phyloP scores from a whole-genome alignment of 2,329 filamentous ascomycete genomes.

The Aspergillus calidoustus region DNA sequence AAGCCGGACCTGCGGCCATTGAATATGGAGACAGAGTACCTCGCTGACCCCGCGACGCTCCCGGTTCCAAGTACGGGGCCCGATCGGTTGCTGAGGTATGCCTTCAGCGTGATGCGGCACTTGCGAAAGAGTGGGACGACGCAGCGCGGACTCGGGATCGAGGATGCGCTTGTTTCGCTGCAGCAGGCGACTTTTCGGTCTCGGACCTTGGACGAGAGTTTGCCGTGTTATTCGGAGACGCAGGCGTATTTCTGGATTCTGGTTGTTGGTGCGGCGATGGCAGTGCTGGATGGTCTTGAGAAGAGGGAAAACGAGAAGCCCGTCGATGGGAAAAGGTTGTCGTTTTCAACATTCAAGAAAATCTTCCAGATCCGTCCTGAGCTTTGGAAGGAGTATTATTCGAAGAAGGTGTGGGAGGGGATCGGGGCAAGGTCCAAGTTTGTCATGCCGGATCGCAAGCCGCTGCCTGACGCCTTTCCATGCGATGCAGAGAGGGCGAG shows the following conservation, averaged over 20 bases:
- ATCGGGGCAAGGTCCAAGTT: neutral
- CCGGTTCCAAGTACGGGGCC: neutral
- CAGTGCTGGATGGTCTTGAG: too few species aligned
- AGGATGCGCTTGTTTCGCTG: neutral
- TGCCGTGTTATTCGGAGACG: slow-evolving; percentile 1
- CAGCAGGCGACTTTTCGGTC: neutral
- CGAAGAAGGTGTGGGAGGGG: slow-evolving; percentile 1
- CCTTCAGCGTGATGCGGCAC: neutral
- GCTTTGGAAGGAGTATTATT: neutral
- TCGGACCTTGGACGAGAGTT: neutral
- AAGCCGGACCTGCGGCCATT: neutral
- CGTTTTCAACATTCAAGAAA: neutral
- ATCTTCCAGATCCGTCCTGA: neutral
- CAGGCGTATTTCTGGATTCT: slow-evolving; percentile 8
- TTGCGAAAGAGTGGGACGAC: neutral
- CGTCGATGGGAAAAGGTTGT: neutral
- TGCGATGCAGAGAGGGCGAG: neutral
- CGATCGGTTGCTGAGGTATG: neutral
- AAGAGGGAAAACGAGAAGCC: neutral
- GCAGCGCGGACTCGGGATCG: neutral
- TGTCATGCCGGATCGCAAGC: neutral
- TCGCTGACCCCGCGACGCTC: neutral
- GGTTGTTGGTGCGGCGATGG: neutral
- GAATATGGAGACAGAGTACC: neutral
- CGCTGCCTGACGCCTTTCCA: neutral